phyloP scores from a whole-genome alignment of 306 rosid genomes.

The Rosa rugosa region DNA sequence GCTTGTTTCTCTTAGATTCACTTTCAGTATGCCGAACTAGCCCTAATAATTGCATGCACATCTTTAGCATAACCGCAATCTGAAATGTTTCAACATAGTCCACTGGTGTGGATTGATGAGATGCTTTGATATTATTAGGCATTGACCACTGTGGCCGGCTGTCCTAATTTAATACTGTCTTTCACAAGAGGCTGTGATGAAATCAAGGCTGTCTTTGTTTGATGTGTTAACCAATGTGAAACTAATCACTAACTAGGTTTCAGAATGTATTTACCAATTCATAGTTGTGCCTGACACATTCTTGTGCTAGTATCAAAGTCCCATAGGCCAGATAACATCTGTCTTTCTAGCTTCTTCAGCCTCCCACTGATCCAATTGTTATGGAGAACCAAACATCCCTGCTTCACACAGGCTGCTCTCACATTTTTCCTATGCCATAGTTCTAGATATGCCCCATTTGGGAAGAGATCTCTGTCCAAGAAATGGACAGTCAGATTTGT shows the following conservation, averaged over 20 bases:
- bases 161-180: conserved; percentile 31
- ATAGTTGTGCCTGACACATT: conserved; percentile 54
- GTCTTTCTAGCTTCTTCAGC: conserved; percentile 85
- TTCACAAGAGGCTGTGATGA: conserved; percentile 30
- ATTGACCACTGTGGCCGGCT: conserved; percentile 38
- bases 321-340: conserved; percentile 78
- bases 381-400: conserved; percentile 71
- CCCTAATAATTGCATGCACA: conserved; percentile 38
- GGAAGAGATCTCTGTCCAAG: conserved; percentile 82
- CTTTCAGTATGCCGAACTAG: conserved; percentile 18
- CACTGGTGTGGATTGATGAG: conserved; percentile 18
- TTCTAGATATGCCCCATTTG: conserved; percentile 81
- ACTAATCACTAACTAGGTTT: conserved; percentile 30
- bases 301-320: conserved; percentile 77
- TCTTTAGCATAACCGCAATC: conserved; percentile 50
- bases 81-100: conserved; percentile 39
- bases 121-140: conserved; percentile 6
- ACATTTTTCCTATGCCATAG: conserved; percentile 64
- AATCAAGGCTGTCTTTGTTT: conserved; percentile 36
- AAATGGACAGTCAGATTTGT: conserved; percentile 75
- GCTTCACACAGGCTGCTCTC: conserved; percentile 51
- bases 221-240: conserved; percentile 37
- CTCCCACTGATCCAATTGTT: conserved; percentile 95
- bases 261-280: conserved; percentile 30
- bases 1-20: conserved; percentile 15